Evolutionary conservation across 768 basidiomycete genomes (phyloP), one percentile per base, ranked within the genome.

Genomic region (Tricholoma bakamatsutake): DNA sequence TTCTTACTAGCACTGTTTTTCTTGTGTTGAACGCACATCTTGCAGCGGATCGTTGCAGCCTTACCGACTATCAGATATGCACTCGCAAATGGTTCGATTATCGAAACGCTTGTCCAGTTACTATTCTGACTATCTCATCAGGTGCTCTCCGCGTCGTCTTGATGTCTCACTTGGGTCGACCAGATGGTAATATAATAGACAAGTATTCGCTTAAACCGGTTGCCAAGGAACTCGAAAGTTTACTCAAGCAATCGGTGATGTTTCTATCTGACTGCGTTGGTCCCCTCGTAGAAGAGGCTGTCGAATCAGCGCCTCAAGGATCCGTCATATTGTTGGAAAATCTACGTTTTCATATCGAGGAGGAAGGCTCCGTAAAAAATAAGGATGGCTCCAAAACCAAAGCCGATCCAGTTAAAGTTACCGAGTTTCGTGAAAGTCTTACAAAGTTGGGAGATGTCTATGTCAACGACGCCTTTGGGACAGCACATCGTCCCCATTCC

Each of bases 401-500:
- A 76, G 96, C 97, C 42, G 90, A 94, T 69, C 77, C 88, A 18
- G 80, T 82, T 50, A 80, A 82, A 58, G 90, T 98, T 58, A 72
- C 85, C 54, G 75, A 84, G 64, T 99, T 99, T 82, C 81, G 92
- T 47, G 85, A 92, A 67, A 77, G 85, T 34, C 84, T 99, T 63
- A 98, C 96, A 54, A 80, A 79, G 54, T 87, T 99, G 62, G 95
- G 95, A 52, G 94, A 98, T 66, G 88, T 99, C 60, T 98, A 98
- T 71, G 80, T 99, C 70, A 99, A 99, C 76, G 96, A 99, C 70
- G 96, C 96, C 24, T 99, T 99, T 68, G 96, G 96, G 49, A 99
- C 96, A 45, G 96, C 95, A 50, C 96, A 99, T 72, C 93, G 96
- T 62, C 94, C 93, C 8, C 96, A 99, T 72, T 98, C 96, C 0